Base-by-base conservation (phyloP, 345 rosid species). In the Citrus inodora region DNA sequence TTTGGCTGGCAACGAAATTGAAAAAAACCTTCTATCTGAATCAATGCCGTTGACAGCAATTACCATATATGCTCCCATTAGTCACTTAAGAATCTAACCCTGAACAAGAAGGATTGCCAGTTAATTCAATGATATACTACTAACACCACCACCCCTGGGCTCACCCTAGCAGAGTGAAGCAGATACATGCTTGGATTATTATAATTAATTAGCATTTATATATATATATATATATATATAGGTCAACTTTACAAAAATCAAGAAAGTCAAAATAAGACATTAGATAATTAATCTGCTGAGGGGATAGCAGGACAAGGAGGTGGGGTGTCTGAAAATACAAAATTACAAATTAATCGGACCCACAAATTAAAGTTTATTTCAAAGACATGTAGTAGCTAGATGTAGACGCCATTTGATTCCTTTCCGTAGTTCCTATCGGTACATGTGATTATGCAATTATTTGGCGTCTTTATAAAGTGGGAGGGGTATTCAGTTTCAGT, bases 381-480 rank as follows among this genome's bases (percentile, higher is more conserved):
- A 75, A 35, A 76, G 21, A 5, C 69, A 42, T 10, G 3, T 3
- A 11, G 51, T 46, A 3, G 17, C 51, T 13, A 13, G 51, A 11
- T 46, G 24, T 37, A 70, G 68, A 73, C 64, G 81, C 85, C 82
- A 33, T 61, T 38, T 55, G 82, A 83, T 82, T 71, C 86, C 82
- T 68, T 80, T 69, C 9, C 33, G 21, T 60, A 42, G 32, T 62
- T 35, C 22, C 75, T 72, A 61, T 17, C 70, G n/a, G 53, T 30
- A n/a, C 42, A 67, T 53, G 5, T 28, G 32, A 53, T 46, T 60
- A 71, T 21, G 30, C 1, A 65, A 27, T 3, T 55, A 33, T 69
- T 28, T 17, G 74, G 21, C 33, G 14, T 73, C 65, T 75, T 70
- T 81, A 76, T 67, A 76, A 59, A 55, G 24, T 8, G 42, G 17